Conservation (phyloP, 176 grass and related monocot species). For the Zea mays region DNA sequence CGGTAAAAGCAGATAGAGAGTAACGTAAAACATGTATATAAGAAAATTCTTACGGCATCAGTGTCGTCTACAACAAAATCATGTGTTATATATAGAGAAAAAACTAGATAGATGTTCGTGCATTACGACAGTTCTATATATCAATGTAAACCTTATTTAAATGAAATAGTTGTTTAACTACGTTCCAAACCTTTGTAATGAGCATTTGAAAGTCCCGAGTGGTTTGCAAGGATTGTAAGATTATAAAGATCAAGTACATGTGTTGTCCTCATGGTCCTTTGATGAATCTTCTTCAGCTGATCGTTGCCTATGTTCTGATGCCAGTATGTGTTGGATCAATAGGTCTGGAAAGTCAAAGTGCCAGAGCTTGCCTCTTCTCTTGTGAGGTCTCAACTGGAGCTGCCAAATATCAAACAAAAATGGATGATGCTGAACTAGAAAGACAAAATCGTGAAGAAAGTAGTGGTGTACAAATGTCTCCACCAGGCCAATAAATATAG, state of each 20-base stretch:
- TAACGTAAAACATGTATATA: too few relatives aligned
- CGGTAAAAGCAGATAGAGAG: too few relatives aligned
- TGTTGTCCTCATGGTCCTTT: constrained; percentile 35
- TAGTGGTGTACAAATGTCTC: constrained; percentile 8
- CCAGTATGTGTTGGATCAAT: constrained; percentile 65
- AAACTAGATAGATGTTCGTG: too few relatives aligned
- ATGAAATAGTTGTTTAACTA: too few relatives aligned
- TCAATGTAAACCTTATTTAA: too few relatives aligned
- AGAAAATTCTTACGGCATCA: too few relatives aligned
- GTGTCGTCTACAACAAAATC: too few relatives aligned
- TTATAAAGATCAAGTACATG: constrained; percentile 47
- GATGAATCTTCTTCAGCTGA: constrained; percentile 36
- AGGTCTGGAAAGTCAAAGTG: constrained; percentile 51
- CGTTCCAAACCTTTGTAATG: too few relatives aligned
- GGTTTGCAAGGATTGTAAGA: too few relatives aligned
- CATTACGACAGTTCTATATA: too few relatives aligned
- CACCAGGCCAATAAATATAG: neutral
- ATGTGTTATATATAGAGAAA: too few relatives aligned
- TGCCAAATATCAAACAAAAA: neutral
- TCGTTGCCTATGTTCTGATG: constrained; percentile 33
- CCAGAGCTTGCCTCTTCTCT: constrained; percentile 61
- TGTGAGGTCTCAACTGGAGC: constrained; percentile 48
- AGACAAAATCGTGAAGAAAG: neutral
- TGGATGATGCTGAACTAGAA: neutral
- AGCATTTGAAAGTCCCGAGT: too few relatives aligned